Base-by-base conservation (phyloP, 345 rosid genomes). In the Eucalyptus curtisii region DNA sequence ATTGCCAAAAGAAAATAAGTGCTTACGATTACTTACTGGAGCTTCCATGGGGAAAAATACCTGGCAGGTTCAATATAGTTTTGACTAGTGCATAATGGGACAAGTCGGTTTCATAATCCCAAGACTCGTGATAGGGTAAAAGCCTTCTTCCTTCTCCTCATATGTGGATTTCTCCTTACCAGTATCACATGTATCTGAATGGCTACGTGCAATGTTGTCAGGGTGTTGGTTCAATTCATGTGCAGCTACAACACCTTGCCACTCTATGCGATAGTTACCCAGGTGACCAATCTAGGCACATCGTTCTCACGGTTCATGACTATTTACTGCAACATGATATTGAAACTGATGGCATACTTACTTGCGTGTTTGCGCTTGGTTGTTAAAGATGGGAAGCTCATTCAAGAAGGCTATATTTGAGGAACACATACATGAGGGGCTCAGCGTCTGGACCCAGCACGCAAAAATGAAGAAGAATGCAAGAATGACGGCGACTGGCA, bases 201-300 rank as follows among this genome's bases (percentile, higher is more conserved):
- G 49, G 86, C 49, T 13, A 47, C 86, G 86, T 4, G 86, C 49
- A 19, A 45, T 48, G 53, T 85, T 53, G 86, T 53, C 87, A 97
- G 99, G 92, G 95, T 59, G 20, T 50, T 94, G 45, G 90, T 97
- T 88, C 99, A 96, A 94, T 92, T 95, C 88, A 91, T 96, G 17
- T 95, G 97, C 88, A 95, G 98, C 89, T 96, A 94, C 89, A 96
- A 97, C 79, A 97, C 98, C 59, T 91, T 97, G 45, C 97, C 99
- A 2, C 95, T 97, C 45, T 97, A 97, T n/a, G 98, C 96, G 16
- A 93, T 96, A 27, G 97, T 97, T 53, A 95, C 97, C 31, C 98
- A 95, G 93, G 99, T 97, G 87, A 55, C 48, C 30, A 52, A 52
- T 16, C 37, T 12, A 13, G 61, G 52, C n/a, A 86, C 40, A 49